These are phyloP conservation scores for Yamadazyma siamensis DNA, from an alignment of 1,139 yeast genomes.

Conservation along the genomic window DNA sequence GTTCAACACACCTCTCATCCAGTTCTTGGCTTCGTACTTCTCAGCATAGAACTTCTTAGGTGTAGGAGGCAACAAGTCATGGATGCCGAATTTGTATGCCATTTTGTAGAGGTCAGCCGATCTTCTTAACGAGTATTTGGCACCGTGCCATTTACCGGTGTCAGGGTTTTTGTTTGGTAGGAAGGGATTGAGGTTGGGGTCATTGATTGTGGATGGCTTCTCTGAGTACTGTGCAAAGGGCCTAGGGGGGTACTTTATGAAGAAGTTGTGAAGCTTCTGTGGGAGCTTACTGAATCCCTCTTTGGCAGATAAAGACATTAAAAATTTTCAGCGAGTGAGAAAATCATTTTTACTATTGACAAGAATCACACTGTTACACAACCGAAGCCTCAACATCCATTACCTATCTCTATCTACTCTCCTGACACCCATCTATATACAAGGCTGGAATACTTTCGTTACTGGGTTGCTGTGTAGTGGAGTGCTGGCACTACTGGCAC, in stretches of 20 bases:
- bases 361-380: not conserved
- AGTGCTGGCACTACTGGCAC: no score
- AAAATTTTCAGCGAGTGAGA: conserved; percentile 1
- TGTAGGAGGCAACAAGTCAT: conserved; percentile 73
- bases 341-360: conserved; percentile 1
- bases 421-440: not conserved
- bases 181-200: conserved; percentile 81
- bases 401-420: conserved; percentile 3
- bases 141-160: conserved; percentile 72
- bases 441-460: no score
- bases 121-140: conserved; percentile 77
- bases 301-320: conserved; percentile 27
- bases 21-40: conserved; percentile 65
- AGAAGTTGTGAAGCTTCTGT: conserved; percentile 66
- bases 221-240: conserved; percentile 67
- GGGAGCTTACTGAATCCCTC: conserved; percentile 65
- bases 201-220: conserved; percentile 62
- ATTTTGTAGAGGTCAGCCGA: conserved; percentile 82
- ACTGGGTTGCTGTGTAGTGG: no score
- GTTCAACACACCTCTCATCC: conserved; percentile 72
- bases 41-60: conserved; percentile 77
- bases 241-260: conserved; percentile 80
- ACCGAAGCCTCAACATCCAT: conserved; percentile 3
- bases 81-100: conserved; percentile 78
- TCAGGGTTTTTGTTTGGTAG: conserved; percentile 81